These are phyloP conservation scores for Ceratobasidium sp. DNA, from an alignment of 1,284 basidiomycete genomes.

Conservation along the genomic window DNA sequence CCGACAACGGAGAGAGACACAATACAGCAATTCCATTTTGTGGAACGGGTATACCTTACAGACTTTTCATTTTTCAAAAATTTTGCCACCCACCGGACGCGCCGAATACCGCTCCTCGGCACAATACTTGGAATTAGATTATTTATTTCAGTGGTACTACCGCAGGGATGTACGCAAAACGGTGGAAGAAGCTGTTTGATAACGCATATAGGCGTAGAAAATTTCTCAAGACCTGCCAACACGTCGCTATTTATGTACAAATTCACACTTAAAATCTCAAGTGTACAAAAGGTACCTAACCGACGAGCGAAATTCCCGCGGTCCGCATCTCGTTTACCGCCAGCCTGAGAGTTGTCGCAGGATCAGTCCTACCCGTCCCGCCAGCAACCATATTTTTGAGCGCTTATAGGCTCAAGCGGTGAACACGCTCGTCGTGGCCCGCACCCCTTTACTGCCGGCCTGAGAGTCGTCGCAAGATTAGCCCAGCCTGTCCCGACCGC, in stretches of 20 bases:
- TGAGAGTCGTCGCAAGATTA: too few species aligned
- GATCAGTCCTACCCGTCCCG: neutral
- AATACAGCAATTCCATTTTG: slow-evolving; percentile 25
- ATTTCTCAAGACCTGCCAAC: neutral
- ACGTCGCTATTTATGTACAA: neutral
- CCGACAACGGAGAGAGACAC: too few species aligned
- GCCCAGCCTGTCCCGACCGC: too few species aligned
- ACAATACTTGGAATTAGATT: too few species aligned
- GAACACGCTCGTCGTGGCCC: too few species aligned
- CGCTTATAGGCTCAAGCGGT: too few species aligned
- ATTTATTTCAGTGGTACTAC: too few species aligned
- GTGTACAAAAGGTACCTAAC: slow-evolving; percentile 24
- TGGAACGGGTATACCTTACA: slow-evolving; percentile 14
- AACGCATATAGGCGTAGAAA: neutral
- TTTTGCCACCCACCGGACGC: too few species aligned
- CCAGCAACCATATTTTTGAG: too few species aligned
- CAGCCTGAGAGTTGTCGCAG: neutral
- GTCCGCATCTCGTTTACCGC: slow-evolving; percentile 20
- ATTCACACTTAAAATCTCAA: neutral
- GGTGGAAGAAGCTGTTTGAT: neutral
- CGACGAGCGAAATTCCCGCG: neutral
- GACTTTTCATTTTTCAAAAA: slow-evolving; percentile 17
- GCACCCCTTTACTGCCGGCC: too few species aligned
- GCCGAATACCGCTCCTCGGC: too few species aligned
- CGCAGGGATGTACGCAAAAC: too few species aligned